These are phyloP conservation scores for Apiotrichum akiyoshidainum DNA, from an alignment of 1,284 basidiomycete genomes.

Conservation along the genomic window DNA sequence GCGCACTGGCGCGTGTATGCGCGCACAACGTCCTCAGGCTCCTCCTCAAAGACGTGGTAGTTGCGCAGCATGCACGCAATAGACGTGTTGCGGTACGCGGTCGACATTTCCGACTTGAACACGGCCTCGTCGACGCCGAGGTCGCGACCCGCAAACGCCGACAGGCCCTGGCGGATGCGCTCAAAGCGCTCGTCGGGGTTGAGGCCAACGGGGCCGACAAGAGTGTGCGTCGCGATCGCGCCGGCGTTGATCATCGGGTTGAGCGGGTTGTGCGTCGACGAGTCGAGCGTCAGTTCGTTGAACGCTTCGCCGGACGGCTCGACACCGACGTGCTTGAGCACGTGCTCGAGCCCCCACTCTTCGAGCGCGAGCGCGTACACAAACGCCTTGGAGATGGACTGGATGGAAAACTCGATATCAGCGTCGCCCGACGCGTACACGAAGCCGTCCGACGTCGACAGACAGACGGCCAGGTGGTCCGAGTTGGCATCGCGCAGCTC, in stretches of 20 bases:
- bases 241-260: constrained; percentile 26
- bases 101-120: constrained; percentile 13
- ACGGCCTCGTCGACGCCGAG: constrained; percentile 15
- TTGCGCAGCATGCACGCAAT: constrained; percentile 23
- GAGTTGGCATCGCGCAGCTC: constrained; percentile 16
- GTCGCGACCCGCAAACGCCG: constrained; percentile 16
- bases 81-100: constrained; percentile 17
- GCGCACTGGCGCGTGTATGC: constrained; percentile 22
- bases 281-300: constrained; percentile 19
- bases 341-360: constrained; percentile 12
- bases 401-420: constrained; percentile 18
- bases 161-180: constrained; percentile 14
- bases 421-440: constrained; percentile 18
- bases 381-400: constrained; percentile 24
- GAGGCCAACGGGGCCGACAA: constrained; percentile 5
- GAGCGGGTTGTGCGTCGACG: constrained; percentile 13
- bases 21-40: constrained; percentile 11
- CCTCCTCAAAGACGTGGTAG: constrained; percentile 11
- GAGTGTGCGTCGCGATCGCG: constrained; percentile 17
- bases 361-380: constrained; percentile 22
- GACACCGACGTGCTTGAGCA: constrained; percentile 11
- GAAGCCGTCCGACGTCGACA: constrained; percentile 19
- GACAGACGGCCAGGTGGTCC: constrained; percentile 3
- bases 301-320: constrained; percentile 23
- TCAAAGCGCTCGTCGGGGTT: constrained; percentile 12